Base-by-base conservation (phyloP, 495 filamentous ascomycete species). In the Trichoderma reesei region DNA sequence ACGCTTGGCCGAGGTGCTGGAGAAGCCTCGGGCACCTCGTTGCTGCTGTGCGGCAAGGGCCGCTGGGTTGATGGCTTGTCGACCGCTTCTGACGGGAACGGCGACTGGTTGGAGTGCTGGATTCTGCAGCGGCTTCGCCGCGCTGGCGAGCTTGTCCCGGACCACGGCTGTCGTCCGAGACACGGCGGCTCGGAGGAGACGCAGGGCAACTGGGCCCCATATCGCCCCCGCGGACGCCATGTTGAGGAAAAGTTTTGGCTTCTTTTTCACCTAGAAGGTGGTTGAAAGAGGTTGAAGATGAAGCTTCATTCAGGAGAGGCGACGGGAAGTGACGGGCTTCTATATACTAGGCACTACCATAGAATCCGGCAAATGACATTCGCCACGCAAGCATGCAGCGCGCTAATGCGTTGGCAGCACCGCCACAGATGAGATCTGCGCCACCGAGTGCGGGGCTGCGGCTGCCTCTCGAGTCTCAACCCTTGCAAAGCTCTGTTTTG, bases 31-130 rank as follows among this genome's bases (percentile, higher is more conserved):
- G 59, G 73, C 78, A 61, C 79, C 78, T 65, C 80, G 84, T 68
- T 89, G 89, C 66, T 82, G 79, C 72, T 90, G 88, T 63, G 86
- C 87, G 62, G 94, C 84, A 54, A 83, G 81, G 8, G 90, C 90
- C 33, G 79, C 77, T 5, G 84, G 88, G 70, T 89, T 86, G 69
- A 93, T 78, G 26, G 91, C 88, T 65, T 92, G 90, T 64, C 83
- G 80, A 60, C 64, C 66, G 31, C 76, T 65, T 68, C 80, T 80
- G 62, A 79, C 73, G 66, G 75, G 69, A 63, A 80, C 73, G 7
- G 48, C 20, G 26, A 56, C 13, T 33, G 48, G 48, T 56, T 56
- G 48, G 10, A 56, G 67, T 77, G 81, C 69, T 83, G 80, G 67
- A 83, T 71, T 61, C 79, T 76, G 61, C 70, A 68, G 63, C 66